A percentile compares a stretch with the other conserved stretches of the same genome.
Conservation (phyloP, 2,329 filamentous ascomycete genomes). For the Penicillium sp. region DNA sequence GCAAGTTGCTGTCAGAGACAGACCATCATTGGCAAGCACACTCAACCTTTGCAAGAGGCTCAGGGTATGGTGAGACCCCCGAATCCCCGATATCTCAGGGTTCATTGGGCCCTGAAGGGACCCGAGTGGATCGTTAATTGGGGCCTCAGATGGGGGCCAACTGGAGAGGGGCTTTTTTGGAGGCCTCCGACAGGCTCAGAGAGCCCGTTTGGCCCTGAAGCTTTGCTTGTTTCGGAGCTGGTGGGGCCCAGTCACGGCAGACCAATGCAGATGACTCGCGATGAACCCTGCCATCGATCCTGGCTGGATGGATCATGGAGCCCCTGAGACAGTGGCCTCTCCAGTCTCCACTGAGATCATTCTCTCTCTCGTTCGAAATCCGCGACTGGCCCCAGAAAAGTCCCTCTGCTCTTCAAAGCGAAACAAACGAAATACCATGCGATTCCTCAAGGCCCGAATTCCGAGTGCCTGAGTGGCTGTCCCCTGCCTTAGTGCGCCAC, state of each 20-base stretch:
- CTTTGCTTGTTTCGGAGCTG: not conserved
- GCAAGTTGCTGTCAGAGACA: not conserved
- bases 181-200: slow-evolving; percentile 7
- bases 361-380: not conserved
- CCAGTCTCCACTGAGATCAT: not conserved
- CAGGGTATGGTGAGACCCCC: slow-evolving; percentile 7
- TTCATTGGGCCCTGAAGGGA: slow-evolving; percentile 10
- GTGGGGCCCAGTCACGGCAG: not conserved
- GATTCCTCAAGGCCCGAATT: not conserved
- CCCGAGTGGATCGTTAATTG: too few relatives aligned
- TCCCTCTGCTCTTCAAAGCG: not conserved
- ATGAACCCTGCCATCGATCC: not conserved
- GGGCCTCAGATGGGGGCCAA: not conserved
- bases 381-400: not conserved
- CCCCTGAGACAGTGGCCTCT: not conserved
- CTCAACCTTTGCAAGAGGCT: not conserved
- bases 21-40: slow-evolving; percentile 9
- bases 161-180: not conserved
- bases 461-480: not conserved
- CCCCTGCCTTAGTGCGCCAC: not conserved
- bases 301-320: not conserved
- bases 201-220: slow-evolving; percentile 10
- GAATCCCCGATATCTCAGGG: not conserved
- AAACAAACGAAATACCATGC: not conserved
- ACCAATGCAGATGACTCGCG: not conserved